Conservation (phyloP, 2,329 filamentous ascomycete genomes). For the Kalmusia sp. region DNA sequence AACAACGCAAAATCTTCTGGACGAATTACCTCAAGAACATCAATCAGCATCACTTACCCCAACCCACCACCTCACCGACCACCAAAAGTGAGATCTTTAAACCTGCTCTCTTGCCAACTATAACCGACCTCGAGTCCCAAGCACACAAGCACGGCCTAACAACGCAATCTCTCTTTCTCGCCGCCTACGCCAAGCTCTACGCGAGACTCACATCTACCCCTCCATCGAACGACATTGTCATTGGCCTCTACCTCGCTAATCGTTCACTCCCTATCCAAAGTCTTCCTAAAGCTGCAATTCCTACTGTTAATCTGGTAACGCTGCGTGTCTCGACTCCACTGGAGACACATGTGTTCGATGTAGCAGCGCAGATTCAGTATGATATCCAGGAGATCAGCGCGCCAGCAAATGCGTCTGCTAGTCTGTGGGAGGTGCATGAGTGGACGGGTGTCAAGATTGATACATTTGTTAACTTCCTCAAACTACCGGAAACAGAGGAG, state of each 20-base stretch:
- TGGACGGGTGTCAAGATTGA: constrained; percentile 79
- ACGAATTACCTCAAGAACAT: constrained; percentile 50
- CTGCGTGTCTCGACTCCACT: constrained; percentile 60
- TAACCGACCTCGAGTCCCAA: constrained; percentile 49
- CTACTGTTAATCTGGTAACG: constrained; percentile 82
- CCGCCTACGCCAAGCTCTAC: constrained; percentile 67
- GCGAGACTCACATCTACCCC: constrained; percentile 32
- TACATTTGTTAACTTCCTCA: constrained; percentile 83
- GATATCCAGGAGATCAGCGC: constrained; percentile 70
- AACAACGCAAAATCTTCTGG: constrained; percentile 58
- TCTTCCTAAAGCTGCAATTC: constrained; percentile 62
- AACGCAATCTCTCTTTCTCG: constrained; percentile 78
- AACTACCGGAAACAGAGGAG: constrained; percentile 52
- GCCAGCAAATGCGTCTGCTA: constrained; percentile 63
- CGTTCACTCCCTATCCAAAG: constrained; percentile 62
- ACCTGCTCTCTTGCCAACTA: constrained; percentile 55
- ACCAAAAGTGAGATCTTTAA: constrained; percentile 54
- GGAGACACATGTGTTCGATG: constrained; percentile 48
- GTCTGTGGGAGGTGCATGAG: constrained; percentile 72
- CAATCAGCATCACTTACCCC: constrained; percentile 13
- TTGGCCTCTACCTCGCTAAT: constrained; percentile 87
- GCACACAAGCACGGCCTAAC: constrained; percentile 64
- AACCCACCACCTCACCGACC: constrained; percentile 35
- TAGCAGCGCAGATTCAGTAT: constrained; percentile 69
- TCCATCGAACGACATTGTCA: constrained; percentile 57